A percentile compares a stretch with the other conserved stretches of the same genome.
These are phyloP conservation scores for Pseudocercospora fuligena DNA, from an alignment of 2,329 filamentous ascomycete genomes.

Conservation along the genomic window DNA sequence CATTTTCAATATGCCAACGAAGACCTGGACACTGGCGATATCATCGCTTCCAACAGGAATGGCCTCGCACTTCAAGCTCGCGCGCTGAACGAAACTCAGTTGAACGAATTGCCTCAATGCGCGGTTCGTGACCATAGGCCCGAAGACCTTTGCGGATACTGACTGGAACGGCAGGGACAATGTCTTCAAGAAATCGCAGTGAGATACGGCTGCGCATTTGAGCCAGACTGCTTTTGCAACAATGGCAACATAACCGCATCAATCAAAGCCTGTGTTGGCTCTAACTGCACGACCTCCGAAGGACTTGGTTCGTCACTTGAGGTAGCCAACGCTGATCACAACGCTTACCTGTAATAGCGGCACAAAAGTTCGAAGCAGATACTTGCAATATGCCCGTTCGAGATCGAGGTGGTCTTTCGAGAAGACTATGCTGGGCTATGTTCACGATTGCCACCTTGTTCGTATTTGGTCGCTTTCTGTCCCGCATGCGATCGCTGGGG, in stretches of 20 bases:
- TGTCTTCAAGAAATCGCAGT: neutral
- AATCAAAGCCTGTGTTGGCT: neutral
- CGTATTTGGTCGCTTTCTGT: slow-evolving; percentile 11
- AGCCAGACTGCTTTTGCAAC: slow-evolving; percentile 1
- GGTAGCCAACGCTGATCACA: no score
- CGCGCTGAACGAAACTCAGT: neutral
- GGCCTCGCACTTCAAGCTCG: neutral
- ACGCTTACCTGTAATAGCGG: neutral
- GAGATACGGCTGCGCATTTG: neutral
- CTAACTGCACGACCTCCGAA: slow-evolving; percentile 1
- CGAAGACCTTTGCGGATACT: neutral
- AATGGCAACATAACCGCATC: slow-evolving; percentile 4
- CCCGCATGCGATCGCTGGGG: slow-evolving; percentile 10
- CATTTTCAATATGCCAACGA: neutral
- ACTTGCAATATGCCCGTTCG: slow-evolving; percentile 17
- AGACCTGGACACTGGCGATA: neutral
- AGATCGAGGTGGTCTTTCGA: slow-evolving; percentile 8
- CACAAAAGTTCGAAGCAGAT: slow-evolving; percentile 4
- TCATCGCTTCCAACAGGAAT: neutral
- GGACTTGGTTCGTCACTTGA: no score
- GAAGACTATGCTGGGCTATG: slow-evolving; percentile 16
- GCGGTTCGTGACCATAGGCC: neutral
- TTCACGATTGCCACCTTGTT: slow-evolving; percentile 13
- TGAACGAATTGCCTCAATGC: neutral
- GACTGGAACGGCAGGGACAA: neutral